These are phyloP conservation scores for Suillus bovinus DNA, from an alignment of 768 basidiomycete genomes.

Conservation along the genomic window DNA sequence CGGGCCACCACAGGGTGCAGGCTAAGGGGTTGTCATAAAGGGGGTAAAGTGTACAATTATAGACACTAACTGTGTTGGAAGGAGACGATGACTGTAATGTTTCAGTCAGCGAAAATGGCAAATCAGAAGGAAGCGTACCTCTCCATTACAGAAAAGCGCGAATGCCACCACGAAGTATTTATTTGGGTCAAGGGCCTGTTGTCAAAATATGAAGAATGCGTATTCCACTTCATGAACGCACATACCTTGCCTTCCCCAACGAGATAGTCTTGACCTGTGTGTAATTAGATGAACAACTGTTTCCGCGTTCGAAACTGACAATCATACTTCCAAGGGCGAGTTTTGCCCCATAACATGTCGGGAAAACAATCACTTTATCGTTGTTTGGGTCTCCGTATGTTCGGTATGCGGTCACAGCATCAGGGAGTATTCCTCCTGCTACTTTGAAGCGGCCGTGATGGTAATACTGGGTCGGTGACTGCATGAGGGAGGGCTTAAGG, in stretches of 20 bases:
- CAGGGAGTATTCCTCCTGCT: constrained; percentile 52
- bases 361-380: constrained; percentile 54
- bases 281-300: constrained; percentile 24
- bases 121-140: constrained; percentile 36
- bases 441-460: constrained; percentile 56
- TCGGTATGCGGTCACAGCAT: constrained; percentile 58
- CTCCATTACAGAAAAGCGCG: constrained; percentile 58
- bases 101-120: neutral
- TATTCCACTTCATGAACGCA: neutral
- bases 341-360: constrained; percentile 55
- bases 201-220: neutral
- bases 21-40: constrained; percentile 31
- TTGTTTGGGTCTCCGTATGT: constrained; percentile 52
- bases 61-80: constrained; percentile 49
- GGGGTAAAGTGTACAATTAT: neutral
- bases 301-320: constrained; percentile 23
- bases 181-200: constrained; percentile 48
- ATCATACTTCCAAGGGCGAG: constrained; percentile 45
- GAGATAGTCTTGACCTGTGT: constrained; percentile 46
- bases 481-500: constrained; percentile 9
- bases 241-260: constrained; percentile 51
- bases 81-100: constrained; percentile 54
- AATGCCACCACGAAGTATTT: constrained; percentile 59
- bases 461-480: constrained; percentile 41
- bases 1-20: constrained; percentile 55